Base-by-base conservation (phyloP, 495 filamentous ascomycete genomes). In the Lichenothelia convexa region DNA sequence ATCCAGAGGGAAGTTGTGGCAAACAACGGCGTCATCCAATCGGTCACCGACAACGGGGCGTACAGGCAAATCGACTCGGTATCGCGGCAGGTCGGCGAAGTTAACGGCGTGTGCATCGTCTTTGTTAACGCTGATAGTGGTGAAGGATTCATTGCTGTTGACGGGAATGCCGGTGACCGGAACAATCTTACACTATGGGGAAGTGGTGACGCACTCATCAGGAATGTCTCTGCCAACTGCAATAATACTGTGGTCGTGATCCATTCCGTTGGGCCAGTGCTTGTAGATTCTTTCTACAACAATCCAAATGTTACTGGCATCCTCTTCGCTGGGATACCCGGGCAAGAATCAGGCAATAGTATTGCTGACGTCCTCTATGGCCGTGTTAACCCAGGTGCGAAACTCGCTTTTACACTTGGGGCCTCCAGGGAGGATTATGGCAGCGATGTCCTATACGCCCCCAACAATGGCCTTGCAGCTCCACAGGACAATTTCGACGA, bases 241-340 rank as follows among this genome's bases (percentile, higher is more conserved):
- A 75, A 80, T 59, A 93, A 93, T 66, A 93, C 86, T 15, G 74
- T 97, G 36, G 80, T 97, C 11, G 71, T 95, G 36, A 78, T 97
- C 43, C 87, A 95, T 57, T 78, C 80, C 3, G 68, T 77, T 5
- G 83, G 82, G 2, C 69, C 87, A 12, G 82, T 94, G 15, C 59
- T 92, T 0, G 47, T 93, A 17, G 68, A 74, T 18, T 66, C 78
- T 18, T 92, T 73, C 63, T 76, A 81, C 41, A 59, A 85, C 43
- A 73, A 79, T 55, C 74, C 78, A n/a, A 95, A 95, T 54, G 68
- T 97, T 39, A 94, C 85, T 6, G 89, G 82, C 18, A 89, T 97
- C 27, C 50, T 95, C 13, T 94, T 84, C 78, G 89, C 87, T 42
- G 87, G 86, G 53, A 54, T 94, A 30, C 89, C 89, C 0, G 89